Percentiles rank a stretch among this genome's conserved stretches.
phyloP scores from a whole-genome alignment of 2,329 filamentous ascomycete genomes.

The Alternaria sp. region DNA sequence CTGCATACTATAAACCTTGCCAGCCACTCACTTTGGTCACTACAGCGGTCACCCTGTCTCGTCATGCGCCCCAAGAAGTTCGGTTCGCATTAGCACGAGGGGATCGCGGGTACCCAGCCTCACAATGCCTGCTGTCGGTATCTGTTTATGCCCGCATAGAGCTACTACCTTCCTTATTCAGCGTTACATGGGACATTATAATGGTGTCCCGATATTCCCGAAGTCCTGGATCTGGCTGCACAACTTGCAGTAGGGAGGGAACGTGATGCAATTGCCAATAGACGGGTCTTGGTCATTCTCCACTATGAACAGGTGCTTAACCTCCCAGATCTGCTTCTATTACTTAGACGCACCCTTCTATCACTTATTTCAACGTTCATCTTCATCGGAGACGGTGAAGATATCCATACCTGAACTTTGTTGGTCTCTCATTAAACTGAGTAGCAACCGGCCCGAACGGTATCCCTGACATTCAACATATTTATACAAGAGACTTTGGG shows the following conservation, averaged over 20 bases:
- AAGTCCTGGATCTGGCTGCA: background rate
- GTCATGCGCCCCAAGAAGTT: constrained; percentile 12
- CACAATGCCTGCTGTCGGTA: background rate
- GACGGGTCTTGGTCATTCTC: background rate
- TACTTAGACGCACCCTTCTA: background rate
- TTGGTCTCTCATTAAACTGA: background rate
- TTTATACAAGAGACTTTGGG: background rate
- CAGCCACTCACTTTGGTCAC: background rate
- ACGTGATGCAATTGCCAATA: background rate
- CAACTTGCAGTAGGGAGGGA: background rate
- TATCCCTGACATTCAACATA: background rate
- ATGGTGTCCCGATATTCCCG: background rate
- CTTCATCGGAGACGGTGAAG: background rate
- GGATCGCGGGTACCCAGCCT: background rate
- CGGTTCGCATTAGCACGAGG: background rate
- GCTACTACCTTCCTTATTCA: constrained; percentile 1
- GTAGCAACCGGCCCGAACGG: background rate
- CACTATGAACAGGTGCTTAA: background rate
- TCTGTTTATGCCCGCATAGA: background rate
- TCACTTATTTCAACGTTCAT: background rate
- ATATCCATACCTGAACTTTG: background rate
- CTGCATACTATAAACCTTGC: constrained; percentile 6
- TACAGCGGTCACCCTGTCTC: background rate
- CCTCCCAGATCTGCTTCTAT: background rate
- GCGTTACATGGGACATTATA: background rate